Evolutionary conservation across 148 eudicot species (phyloP), one percentile per base, ranked within the genome.

Genomic region (Amaranthus palmeri): DNA sequence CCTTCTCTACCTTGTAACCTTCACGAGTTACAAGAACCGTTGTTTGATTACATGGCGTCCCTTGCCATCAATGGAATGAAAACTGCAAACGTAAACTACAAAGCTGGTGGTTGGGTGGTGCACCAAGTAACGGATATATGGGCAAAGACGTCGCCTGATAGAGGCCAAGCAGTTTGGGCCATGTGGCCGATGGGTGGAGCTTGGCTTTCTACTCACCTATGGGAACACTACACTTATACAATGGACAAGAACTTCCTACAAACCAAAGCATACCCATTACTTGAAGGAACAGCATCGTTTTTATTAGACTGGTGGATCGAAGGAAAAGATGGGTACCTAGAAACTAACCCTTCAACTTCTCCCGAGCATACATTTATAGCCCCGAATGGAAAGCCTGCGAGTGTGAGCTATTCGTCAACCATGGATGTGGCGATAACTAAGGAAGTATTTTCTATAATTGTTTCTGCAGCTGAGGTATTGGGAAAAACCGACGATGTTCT

Each of bases 121-220:
- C 98, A 93, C 71, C 88, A 85, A 68, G 83, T 88, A 42, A 81
- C 98, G 42, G 96, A 93, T 73, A 71, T 90, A 53, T 93, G 98
- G 98, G 98, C 90, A 15, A 93, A 88, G 86, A 87, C 96, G 49
- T 86, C 90, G 54, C 89, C 93, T 1, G 89, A 88, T 70, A 61
- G 75, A 60, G 96, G 98, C 54, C 55, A 77, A 49, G 86, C 98
- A 40, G 86, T 88, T 44, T 93, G 98, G 98, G 90, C 96, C 11
- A 62, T 88, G 50, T 93, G 98, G 98, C 98, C 88, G 1, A 90
- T 93, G 98, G 98, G 98, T 46, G 98, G 96, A 51, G 96, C 96
- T 45, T 93, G 98, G 98, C 85, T 90, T 74, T 83, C 88, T 62
- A 93, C 98, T 43, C 98, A 93, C 84, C 76, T 90, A 40, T 93